Base-by-base conservation (phyloP, 2,329 filamentous ascomycete species). In the Xylaria sp. region DNA sequence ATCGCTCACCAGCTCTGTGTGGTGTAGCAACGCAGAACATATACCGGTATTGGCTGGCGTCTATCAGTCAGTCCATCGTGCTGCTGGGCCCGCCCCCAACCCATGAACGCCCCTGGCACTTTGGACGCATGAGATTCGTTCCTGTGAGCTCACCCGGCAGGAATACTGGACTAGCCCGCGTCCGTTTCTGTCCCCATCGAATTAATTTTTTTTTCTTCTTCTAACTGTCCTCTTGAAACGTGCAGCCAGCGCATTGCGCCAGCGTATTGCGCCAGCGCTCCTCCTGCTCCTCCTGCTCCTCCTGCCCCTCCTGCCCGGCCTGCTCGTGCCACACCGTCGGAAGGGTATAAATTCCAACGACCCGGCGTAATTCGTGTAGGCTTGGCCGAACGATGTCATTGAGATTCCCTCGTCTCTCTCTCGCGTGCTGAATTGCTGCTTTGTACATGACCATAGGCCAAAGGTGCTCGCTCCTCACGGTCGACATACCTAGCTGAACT, bases 71-170 rank as follows among this genome's bases (percentile, higher is more conserved):
- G 63, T 68, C 57, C 55, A 59, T 61, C 72, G 72, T 68, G 47
- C 73, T 72, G 70, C 61, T 72, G 65, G 71, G 57, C 70, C 73
- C 72, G 71, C 70, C 67, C 69, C 70, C 65, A 65, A 67, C 64
- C 54, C 69, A 71, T 67, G 63, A 63, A 60, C 64, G 67, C 61
- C 67, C 72, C 69, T 70, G 66, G 53, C 55, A 62, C 63, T 69
- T 69, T 73, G 63, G 67, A 72, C 68, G 72, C 63, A 76, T 74
- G 69, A 72, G 73, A 71, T 70, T 70, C 67, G 65, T 59, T 73
- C 57, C 67, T 66, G 65, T 66, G 70, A 72, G 71, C 73, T 73
- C 68, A 63, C 66, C 71, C 69, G 70, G 66, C 71, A 74, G 68
- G 69, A 72, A 71, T 67, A 74, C 67, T 67, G 69, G 67, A 73